Evolutionary conservation across 2,329 filamentous ascomycete species (phyloP), one percentile per base, ranked within the genome.

Genomic region (Epichloe glyceriae): DNA sequence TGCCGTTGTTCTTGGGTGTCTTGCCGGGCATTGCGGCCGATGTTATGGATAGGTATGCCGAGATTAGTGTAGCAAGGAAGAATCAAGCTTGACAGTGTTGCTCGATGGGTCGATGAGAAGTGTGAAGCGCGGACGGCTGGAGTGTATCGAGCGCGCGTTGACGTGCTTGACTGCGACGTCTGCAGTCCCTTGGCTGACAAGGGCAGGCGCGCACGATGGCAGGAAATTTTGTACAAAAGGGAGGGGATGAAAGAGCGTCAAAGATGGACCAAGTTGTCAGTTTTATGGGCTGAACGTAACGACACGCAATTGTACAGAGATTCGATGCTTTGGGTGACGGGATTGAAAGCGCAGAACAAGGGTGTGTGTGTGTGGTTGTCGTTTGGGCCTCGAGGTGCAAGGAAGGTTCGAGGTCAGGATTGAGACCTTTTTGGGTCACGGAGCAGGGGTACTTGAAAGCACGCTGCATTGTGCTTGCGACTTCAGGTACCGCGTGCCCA

Each of bases 1-100:
- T 83, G 65, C 82, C 81, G 71, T 84, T 85, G 59, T 76, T 79
- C 70, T 83, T 81, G 62, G 83, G 82, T 62, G 84, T 84, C 68
- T 86, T 85, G 67, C 83, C 79, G 60, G 82, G 82, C 83, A 87
- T 87, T 58, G 64, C 68, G 58, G 56, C 56, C 50, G 53, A 22
- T 46, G 34, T 50, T 51, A 22, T 46, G 41, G 17, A 42, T 41
- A 47, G 19, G 34, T 47, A 34, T 26, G 34, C 41, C 48, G 48
- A 48, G 22, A 39, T 26, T 15, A 19, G 22, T 8, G 40, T 10
- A 11, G 8, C 10, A 20, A 3, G 3, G 8, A 42, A 19, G 11
- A 14, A 11, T 4, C 20, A 14, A 17, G 17, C 12, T 43, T 11
- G 15, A 6, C 14, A n/a, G 22, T 7, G 17, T n/a, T 34, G 34